Base-by-base conservation (phyloP, 352 stramenopile genomes). In the Plasmopara halstedii region DNA sequence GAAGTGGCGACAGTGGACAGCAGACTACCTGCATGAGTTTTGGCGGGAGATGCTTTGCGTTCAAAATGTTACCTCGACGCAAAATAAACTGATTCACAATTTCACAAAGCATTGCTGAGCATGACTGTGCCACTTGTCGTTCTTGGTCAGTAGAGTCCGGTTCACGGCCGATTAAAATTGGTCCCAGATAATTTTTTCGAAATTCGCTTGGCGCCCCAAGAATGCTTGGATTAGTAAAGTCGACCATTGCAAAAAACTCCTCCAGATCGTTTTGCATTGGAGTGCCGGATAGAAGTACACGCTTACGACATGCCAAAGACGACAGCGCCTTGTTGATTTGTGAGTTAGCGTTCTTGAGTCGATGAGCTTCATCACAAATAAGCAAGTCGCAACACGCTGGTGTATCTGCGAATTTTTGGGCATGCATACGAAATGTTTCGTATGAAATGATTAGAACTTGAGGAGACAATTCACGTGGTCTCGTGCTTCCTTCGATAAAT, bases 21-120 rank as follows among this genome's bases (percentile, higher is more conserved):
- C 95, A 99, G 22, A 99, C 88, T n/a, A 99, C 94, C 53, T 99
- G 95, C 49, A 98, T 97, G 11, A 99, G 69, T 59, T 99, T 99
- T 19, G 96, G 95, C 10, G 96, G 96, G 6, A 99, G 66, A 58
- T 99, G 95, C 58, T 99, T 92, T 6, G 95, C 95, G 63, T 99
- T 99, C n/a, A 99, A 62, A 21, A 96, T 98, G 64, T 99, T 99
- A 47, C 96, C 90, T 53, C 96, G 80, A 2, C 96, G 81, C 39
- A 99, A 59, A 60, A 99, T 99, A 44, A 99, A 99, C 55, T 98
- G 83, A 70, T 99, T 99, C 20, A 99, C 95, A 46, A 97, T 95
- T 47, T 89, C 78, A 49, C 85, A 98, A 62, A 99, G 88, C 62
- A 97, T 88, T 1, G 94, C 87, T 13, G 97, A 97, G 50, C 90